Evolutionary conservation across 257 asterid species (phyloP).

Genomic region (Salvia splendens): DNA sequence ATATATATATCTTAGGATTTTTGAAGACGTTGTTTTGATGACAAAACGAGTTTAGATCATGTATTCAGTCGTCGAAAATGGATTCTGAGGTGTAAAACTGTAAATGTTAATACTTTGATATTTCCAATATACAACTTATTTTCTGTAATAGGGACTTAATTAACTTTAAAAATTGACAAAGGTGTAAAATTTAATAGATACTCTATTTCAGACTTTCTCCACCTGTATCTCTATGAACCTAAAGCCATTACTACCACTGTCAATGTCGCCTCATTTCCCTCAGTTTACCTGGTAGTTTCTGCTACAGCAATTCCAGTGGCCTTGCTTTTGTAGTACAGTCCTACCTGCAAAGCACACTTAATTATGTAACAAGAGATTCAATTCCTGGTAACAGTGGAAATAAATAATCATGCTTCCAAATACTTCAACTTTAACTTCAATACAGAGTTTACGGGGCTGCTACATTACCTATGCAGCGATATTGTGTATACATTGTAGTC

Average conservation of each 20-base stretch:
- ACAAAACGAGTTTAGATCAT: no score
- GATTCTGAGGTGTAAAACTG: no score
- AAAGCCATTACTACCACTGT: slow-evolving; percentile 36
- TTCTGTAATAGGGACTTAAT: no score
- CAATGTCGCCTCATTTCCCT: slow-evolving; percentile 7
- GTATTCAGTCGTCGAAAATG: no score
- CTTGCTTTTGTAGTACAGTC: slow-evolving; percentile 13
- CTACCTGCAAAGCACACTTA: slow-evolving; percentile 14
- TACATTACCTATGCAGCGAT: not conserved
- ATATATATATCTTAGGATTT: no score
- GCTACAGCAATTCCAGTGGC: slow-evolving; percentile 21
- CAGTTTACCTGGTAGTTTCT: slow-evolving; percentile 33
- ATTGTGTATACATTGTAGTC: not conserved
- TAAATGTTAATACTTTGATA: no score
- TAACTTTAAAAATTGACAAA: no score
- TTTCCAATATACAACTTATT: no score
- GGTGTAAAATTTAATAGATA: no score
- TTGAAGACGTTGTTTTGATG: no score
- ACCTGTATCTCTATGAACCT: slow-evolving; percentile 66
- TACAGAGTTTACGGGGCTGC: not conserved
- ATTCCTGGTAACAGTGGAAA: slow-evolving; percentile 17
- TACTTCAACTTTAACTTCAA: not conserved
- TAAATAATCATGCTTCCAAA: not conserved
- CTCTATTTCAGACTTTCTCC: slow-evolving; percentile 44
- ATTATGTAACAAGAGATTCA: slow-evolving; percentile 7